Conservation (phyloP, 2,329 filamentous ascomycete species). For the Penicillium sp. region DNA sequence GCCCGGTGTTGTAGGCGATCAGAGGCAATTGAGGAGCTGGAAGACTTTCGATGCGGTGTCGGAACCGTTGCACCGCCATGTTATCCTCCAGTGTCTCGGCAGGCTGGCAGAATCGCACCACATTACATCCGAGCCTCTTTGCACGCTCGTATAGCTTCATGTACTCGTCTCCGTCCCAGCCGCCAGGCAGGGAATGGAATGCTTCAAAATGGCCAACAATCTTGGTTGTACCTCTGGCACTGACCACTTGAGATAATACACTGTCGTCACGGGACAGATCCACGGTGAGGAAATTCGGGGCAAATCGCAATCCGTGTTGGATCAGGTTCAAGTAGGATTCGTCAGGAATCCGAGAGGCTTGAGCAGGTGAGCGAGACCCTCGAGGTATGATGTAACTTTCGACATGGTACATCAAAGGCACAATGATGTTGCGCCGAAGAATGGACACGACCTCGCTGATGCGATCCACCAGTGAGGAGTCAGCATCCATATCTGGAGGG, state of each 20-base stretch:
- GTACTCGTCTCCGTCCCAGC: slow-evolving; percentile 60
- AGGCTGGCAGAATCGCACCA: slow-evolving; percentile 61
- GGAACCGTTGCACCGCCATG: slow-evolving; percentile 58
- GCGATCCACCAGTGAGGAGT: slow-evolving; percentile 43
- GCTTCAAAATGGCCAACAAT: slow-evolving; percentile 60
- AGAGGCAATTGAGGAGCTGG: slow-evolving; percentile 51
- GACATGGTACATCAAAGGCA: slow-evolving; percentile 58
- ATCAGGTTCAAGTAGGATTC: slow-evolving; percentile 56
- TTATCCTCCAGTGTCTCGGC: slow-evolving; percentile 61
- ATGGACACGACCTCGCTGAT: slow-evolving; percentile 60
- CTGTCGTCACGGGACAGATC: slow-evolving; percentile 59
- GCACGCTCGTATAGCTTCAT: slow-evolving; percentile 59
- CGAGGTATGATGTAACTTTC: slow-evolving; percentile 26
- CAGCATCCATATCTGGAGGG: slow-evolving; percentile 29
- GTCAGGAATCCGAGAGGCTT: slow-evolving; percentile 26
- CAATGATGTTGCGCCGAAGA: slow-evolving; percentile 62
- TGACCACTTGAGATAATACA: slow-evolving; percentile 52
- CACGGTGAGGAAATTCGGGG: slow-evolving; percentile 62
- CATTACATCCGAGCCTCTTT: slow-evolving; percentile 57
- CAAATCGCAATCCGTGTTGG: slow-evolving; percentile 59
- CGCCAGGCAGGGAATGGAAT: slow-evolving; percentile 39
- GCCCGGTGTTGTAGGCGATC: slow-evolving; percentile 65
- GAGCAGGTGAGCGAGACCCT: slow-evolving; percentile 24
- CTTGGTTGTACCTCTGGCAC: slow-evolving; percentile 55
- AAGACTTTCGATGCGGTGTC: slow-evolving; percentile 48